phyloP scores from a whole-genome alignment of 148 eudicot genomes.

The Nyssa sinensis region DNA sequence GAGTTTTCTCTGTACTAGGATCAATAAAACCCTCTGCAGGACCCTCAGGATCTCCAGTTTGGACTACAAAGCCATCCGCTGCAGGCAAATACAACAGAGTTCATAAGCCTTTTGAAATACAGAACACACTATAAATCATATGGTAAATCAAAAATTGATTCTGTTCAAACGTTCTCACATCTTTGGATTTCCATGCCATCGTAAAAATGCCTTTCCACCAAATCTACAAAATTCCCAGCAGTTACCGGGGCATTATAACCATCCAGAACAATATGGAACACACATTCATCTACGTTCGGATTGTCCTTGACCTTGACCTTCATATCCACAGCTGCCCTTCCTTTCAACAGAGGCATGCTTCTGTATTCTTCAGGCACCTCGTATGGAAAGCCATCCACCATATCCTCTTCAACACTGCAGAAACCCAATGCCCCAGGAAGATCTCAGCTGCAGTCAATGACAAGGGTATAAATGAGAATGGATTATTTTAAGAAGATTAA shows the following conservation, averaged over 20 bases:
- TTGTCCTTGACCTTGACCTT: conserved; percentile 99
- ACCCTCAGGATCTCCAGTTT: conserved; percentile 99
- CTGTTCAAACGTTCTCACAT: conserved; percentile 37
- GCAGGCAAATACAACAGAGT: conserved; percentile 19
- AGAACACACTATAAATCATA: not conserved
- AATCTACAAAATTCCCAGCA: conserved; percentile 92
- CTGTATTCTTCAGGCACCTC: conserved; percentile 96
- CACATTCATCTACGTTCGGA: conserved; percentile 78
- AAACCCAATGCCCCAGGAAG: conserved; percentile 99
- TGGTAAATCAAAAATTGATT: not conserved
- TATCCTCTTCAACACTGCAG: conserved; percentile 99
- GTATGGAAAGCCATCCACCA: conserved; percentile 95
- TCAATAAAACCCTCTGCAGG: conserved; percentile 98
- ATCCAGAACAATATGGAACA: conserved; percentile 87
- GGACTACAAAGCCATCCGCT: conserved; percentile 99
- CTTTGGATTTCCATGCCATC: conserved; percentile 99
- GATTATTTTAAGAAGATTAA: conserved; percentile 37
- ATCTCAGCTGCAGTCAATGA: conserved; percentile 99
- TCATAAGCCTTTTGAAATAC: not conserved
- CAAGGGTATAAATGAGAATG: conserved; percentile 82
- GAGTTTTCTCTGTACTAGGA: conserved; percentile 96
- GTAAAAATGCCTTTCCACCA: conserved; percentile 90
- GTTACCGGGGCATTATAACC: conserved; percentile 98
- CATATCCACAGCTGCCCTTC: conserved; percentile 97
- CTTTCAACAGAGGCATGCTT: conserved; percentile 87